phyloP scores from a whole-genome alignment of 2,329 filamentous ascomycete genomes.

The Alternaria triticimaculans region DNA sequence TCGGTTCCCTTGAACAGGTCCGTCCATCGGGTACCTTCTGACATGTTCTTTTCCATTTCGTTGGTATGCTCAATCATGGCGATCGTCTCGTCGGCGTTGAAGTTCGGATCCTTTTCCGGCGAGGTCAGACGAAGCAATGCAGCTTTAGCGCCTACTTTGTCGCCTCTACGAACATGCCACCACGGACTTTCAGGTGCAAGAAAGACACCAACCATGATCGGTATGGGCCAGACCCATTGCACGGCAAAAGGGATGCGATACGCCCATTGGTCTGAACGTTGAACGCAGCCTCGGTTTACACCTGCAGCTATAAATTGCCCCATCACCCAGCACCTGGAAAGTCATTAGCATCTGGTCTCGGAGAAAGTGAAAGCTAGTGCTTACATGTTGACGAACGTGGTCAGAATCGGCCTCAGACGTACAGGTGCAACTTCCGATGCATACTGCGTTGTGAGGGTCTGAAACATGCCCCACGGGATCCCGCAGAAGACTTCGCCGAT shows the following conservation, averaged over 20 bases:
- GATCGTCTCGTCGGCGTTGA: constrained; percentile 61
- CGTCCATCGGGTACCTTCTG: constrained; percentile 70
- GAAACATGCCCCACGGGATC: constrained; percentile 55
- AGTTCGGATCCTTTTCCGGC: constrained; percentile 64
- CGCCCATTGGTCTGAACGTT: constrained; percentile 69
- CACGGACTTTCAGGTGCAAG: constrained; percentile 74
- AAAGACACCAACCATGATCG: constrained; percentile 68
- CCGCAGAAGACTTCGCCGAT: constrained; percentile 55
- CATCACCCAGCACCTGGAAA: constrained; percentile 67
- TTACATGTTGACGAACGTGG: constrained; percentile 71
- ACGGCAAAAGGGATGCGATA: constrained; percentile 70
- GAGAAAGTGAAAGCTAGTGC: neutral
- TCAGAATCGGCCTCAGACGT: constrained; percentile 62
- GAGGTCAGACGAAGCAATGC: constrained; percentile 70
- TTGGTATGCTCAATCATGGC: constrained; percentile 92
- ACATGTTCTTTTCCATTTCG: constrained; percentile 75
- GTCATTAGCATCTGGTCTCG: neutral
- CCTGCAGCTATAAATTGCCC: constrained; percentile 75
- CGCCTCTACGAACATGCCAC: constrained; percentile 73
- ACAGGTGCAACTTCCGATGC: constrained; percentile 70
- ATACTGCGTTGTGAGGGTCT: constrained; percentile 55
- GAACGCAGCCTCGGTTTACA: constrained; percentile 70
- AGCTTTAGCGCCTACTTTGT: constrained; percentile 67
- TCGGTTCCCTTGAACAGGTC: constrained; percentile 84
- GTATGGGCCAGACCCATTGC: constrained; percentile 77